Percentiles rank a stretch among this genome's conserved stretches.
Conservation (phyloP, 2,329 filamentous ascomycete species). For the Ascochyta pisi region DNA sequence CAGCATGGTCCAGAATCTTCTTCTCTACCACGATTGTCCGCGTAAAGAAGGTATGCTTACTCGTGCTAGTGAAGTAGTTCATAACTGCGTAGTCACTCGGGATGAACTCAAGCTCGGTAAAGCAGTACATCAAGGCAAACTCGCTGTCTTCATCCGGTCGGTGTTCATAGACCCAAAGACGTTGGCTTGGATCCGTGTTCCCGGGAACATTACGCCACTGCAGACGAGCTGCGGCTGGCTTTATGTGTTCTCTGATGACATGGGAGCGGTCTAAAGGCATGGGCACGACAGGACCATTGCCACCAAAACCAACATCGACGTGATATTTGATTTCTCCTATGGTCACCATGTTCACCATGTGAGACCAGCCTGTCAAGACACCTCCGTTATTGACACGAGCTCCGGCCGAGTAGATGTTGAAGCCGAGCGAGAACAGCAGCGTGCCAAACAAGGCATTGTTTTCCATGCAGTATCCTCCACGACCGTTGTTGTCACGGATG, state of each 20-base stretch:
- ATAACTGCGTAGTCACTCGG: conserved; percentile 42
- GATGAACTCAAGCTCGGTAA: conserved; percentile 56
- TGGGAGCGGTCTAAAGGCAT: conserved; percentile 46
- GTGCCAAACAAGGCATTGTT: conserved; percentile 62
- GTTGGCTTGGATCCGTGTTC: conserved; percentile 46
- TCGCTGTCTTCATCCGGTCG: conserved; percentile 48
- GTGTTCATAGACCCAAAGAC: conserved; percentile 55
- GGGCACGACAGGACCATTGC: conserved; percentile 47
- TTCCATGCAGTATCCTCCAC: conserved; percentile 69
- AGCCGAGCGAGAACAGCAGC: conserved; percentile 61
- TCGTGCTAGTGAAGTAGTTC: conserved; percentile 47
- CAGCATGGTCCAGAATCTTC: conserved; percentile 54
- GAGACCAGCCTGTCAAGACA: conserved; percentile 45
- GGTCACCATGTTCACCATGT: conserved; percentile 56
- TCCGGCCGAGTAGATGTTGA: conserved; percentile 51
- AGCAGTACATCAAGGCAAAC: conserved; percentile 70
- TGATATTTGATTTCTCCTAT: conserved; percentile 43
- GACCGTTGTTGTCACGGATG: conserved; percentile 55
- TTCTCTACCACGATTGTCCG: conserved; percentile 53
- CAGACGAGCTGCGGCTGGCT: conserved; percentile 41
- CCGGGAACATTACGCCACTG: conserved; percentile 44
- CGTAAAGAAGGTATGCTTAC: conserved; percentile 43
- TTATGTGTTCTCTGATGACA: conserved; percentile 35
- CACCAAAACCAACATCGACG: conserved; percentile 55
- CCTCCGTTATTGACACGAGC: conserved; percentile 48